Evolutionary conservation across 257 asterid genomes (phyloP).

Genomic region (Plantago major): DNA sequence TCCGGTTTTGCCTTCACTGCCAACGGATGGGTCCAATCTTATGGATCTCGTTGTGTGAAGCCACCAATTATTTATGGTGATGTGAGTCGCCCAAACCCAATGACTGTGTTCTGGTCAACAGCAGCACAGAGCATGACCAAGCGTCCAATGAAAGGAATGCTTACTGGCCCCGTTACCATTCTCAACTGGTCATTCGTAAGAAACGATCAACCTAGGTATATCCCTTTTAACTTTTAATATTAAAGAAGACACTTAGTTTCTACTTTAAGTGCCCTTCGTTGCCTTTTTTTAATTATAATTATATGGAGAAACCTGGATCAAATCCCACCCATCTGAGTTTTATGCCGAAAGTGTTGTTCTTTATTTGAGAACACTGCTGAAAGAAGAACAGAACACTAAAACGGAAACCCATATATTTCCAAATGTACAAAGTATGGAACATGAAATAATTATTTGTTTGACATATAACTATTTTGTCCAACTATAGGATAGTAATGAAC

Average conservation of each 20-base stretch:
- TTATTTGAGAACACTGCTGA: too few species aligned
- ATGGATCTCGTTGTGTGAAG: slow-evolving; percentile 98
- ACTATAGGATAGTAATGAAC: too few species aligned
- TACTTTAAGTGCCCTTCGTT: background rate
- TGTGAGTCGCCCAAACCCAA: slow-evolving; percentile 95
- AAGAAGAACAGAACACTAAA: too few species aligned
- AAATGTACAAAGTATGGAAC: too few species aligned
- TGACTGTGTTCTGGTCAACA: slow-evolving; percentile 99
- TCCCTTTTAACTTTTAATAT: background rate
- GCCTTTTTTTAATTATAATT: background rate
- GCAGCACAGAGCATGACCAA: slow-evolving; percentile 95
- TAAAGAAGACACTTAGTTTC: too few species aligned
- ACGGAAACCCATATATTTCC: too few species aligned
- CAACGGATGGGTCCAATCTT: slow-evolving; percentile 97
- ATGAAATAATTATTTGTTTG: too few species aligned
- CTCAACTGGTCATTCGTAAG: slow-evolving; percentile 98
- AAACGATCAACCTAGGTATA: slow-evolving; percentile 93
- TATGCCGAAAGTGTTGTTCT: too few species aligned
- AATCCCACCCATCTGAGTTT: background rate
- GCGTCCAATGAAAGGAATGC: slow-evolving; percentile 99
- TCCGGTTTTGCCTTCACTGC: slow-evolving; percentile 97
- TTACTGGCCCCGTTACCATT: slow-evolving; percentile 97
- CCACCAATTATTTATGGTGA: slow-evolving; percentile 99
- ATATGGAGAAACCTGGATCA: background rate
- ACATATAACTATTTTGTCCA: too few species aligned